Evolutionary conservation across 345 rosid species (phyloP), one percentile per base, ranked within the genome.

Genomic region (Kernera saxatilis): DNA sequence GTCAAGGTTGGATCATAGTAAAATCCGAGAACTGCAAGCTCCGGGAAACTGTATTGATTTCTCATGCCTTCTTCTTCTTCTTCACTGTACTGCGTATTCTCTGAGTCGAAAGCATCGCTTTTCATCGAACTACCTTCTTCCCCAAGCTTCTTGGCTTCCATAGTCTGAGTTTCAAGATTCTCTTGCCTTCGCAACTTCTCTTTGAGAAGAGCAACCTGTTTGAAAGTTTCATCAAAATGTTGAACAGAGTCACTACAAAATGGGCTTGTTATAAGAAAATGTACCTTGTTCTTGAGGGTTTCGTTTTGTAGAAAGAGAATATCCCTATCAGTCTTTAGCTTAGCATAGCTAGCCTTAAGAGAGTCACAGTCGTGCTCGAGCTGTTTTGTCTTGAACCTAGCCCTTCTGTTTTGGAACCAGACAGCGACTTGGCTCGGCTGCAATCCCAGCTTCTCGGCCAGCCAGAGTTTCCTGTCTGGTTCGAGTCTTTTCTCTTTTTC

Each of bases 351-450:
- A 52, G 77, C 79, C 72, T 77, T 82, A 62, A 92, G 75, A 5
- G 79, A 67, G 27, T 80, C 83, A 17, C 78, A 86, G 41, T 89
- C 89, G 74, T 76, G 77, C 52, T 83, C 94, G 19, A 92, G 83
- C 74, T 86, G 88, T 64, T 85, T 90, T 70, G 81, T 84, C 86
- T 84, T 89, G 73, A 57, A 86, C 33, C 91, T 81, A 27, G 92
- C 98, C 18, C 92, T 82, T 15, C 94, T 81, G 75, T 88, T 92
- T 64, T 89, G 91, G 75, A 87, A 89, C 96, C 98, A 92, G 51
- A 89, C 80, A 8, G 91, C 86, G 29, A 88, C 91, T 74, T 92
- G 98, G 50, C 83, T 84, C 26, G 96, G 96, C 78, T 82, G 91
- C 74, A 92, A 49, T 2, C 92, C 89, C n/a, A 92, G 74, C 46